Conservation (phyloP, 2,329 filamentous ascomycete genomes). For the Colletotrichum noveboracense region DNA sequence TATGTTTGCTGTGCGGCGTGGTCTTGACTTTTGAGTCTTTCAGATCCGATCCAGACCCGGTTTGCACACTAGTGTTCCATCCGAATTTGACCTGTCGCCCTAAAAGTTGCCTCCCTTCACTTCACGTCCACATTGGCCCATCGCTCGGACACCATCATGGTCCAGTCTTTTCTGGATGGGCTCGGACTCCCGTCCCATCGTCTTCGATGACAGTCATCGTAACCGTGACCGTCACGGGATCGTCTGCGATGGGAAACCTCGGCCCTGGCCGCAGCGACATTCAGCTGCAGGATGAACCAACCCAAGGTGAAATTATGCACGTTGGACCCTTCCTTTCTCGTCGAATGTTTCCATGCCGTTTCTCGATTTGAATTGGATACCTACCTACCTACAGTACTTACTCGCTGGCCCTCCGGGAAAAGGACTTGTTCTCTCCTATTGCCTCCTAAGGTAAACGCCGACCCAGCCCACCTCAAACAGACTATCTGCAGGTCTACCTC, state of each 20-base stretch:
- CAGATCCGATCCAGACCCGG: neutral
- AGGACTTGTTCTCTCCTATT: neutral
- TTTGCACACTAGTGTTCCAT: neutral
- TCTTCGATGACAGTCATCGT: neutral
- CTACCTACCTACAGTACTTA: neutral
- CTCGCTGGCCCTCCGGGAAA: neutral
- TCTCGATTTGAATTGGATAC: neutral
- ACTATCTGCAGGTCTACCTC: neutral
- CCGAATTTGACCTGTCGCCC: conserved; percentile 4
- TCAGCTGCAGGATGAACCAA: neutral
- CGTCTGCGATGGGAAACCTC: neutral
- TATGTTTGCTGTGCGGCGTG: neutral
- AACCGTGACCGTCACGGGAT: neutral
- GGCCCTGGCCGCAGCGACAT: neutral
- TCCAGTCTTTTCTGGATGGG: neutral
- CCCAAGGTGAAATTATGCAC: neutral
- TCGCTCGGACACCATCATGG: neutral
- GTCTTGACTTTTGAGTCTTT: neutral
- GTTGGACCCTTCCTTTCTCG: neutral
- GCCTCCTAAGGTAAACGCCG: neutral
- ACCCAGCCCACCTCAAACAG: neutral
- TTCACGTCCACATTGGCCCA: neutral
- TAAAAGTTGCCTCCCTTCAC: neutral
- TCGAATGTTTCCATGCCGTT: neutral
- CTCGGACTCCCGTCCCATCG: neutral